Conservation (phyloP, 108 stramenopile genomes). For the Fragilaria crotonensis region DNA sequence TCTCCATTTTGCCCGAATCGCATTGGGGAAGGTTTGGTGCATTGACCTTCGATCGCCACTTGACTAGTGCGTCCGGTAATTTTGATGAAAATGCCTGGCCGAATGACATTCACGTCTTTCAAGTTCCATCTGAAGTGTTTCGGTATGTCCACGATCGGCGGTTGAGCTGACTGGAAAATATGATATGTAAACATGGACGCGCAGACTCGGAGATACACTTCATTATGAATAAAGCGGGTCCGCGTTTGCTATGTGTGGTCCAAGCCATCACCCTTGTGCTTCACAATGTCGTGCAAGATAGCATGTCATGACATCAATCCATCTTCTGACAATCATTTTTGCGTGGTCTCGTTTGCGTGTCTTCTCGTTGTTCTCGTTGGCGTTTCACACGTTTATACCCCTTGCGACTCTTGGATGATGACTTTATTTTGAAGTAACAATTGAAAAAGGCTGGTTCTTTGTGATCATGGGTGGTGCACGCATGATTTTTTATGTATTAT, state of each 20-base stretch:
- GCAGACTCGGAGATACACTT: too few species aligned
- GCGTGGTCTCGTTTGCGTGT: neutral
- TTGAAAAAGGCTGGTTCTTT: too few species aligned
- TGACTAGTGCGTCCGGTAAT: slow-evolving; percentile 41
- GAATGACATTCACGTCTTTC: slow-evolving; percentile 45
- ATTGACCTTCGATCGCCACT: slow-evolving; percentile 49
- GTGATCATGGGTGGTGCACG: too few species aligned
- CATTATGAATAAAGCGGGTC: too few species aligned
- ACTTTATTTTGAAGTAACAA: too few species aligned
- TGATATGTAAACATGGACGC: neutral
- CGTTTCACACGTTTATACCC: too few species aligned
- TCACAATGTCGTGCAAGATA: neutral
- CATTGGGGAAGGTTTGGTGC: slow-evolving; percentile 41
- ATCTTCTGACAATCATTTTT: neutral
- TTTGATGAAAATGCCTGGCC: slow-evolving; percentile 48
- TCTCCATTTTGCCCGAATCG: slow-evolving; percentile 39
- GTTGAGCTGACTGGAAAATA: neutral
- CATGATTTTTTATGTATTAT: too few species aligned
- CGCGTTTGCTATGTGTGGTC: neutral
- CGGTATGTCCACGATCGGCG: slow-evolving; percentile 52
- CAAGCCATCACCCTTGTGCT: neutral
- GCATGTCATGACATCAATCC: neutral
- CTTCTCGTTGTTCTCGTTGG: too few species aligned
- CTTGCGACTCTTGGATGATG: too few species aligned
- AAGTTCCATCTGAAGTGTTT: slow-evolving; percentile 54